A percentile compares a stretch with the other conserved stretches of the same genome.
phyloP scores from a whole-genome alignment of 805 yeast species.

The Millerozyma miso region DNA sequence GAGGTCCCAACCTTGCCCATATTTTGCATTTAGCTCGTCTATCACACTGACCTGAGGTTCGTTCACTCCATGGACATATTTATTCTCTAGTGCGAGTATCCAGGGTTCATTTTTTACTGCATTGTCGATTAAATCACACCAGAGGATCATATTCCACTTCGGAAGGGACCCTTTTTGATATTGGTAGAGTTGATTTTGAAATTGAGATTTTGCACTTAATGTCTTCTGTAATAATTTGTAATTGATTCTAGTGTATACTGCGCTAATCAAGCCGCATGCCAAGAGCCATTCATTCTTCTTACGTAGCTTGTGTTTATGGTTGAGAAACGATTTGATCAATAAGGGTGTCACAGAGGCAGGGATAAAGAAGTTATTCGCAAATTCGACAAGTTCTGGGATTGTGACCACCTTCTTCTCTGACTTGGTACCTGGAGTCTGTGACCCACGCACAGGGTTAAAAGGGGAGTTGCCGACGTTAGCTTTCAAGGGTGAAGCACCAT shows the following conservation, averaged over 20 bases:
- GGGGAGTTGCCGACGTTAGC: conserved; percentile 4
- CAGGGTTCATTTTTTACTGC: conserved; percentile 57
- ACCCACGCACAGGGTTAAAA: background rate
- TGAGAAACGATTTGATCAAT: conserved; percentile 47
- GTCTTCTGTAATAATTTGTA: conserved; percentile 40
- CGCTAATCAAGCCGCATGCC: conserved; percentile 61
- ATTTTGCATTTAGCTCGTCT: conserved; percentile 24
- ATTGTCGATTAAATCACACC: conserved; percentile 51
- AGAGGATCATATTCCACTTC: conserved; percentile 46
- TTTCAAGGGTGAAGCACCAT: conserved; percentile 4
- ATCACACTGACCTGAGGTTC: conserved; percentile 13
- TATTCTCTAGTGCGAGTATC: conserved; percentile 52
- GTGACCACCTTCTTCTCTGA: conserved; percentile 22
- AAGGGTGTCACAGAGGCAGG: conserved; percentile 49
- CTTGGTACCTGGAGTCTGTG: background rate
- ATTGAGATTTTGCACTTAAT: conserved; percentile 46
- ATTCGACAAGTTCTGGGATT: conserved; percentile 34
- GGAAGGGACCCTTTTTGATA: conserved; percentile 52
- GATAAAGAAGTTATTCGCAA: conserved; percentile 62
- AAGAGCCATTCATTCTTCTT: conserved; percentile 63
- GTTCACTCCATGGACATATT: conserved; percentile 33
- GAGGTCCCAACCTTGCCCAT: conserved; percentile 30
- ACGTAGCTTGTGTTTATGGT: conserved; percentile 47
- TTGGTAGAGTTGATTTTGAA: conserved; percentile 48
- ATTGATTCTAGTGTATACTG: conserved; percentile 55